Base-by-base conservation (phyloP, 371 early-diverging fungal species). In the Mucor sp. region DNA sequence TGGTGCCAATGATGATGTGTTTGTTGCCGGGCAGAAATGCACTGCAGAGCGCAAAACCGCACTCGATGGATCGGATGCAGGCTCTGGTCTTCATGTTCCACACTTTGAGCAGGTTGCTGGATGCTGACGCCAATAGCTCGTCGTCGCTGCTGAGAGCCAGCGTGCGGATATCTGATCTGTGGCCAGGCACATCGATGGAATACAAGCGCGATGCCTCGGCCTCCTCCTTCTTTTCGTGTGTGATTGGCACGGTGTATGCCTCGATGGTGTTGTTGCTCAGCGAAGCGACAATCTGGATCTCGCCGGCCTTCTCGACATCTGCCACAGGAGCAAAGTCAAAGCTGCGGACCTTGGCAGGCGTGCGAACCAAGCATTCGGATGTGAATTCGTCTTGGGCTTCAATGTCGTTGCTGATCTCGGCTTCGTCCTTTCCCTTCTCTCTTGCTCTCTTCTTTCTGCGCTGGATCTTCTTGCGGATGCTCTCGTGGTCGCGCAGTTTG, bases 11-110 rank as follows among this genome's bases (percentile, higher is more conserved):
- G 21, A 96, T 76, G 43, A 96, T 79, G 67, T 92, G 88, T 57
- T 91, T 90, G 74, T 96, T 90, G 59, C 97, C 97, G 1, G 97
- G 97, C 11, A 98, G 77, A 79, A 98, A 98, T 23, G 92, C 84
- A 68, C 89, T 86, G 77, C 94, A 95, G 14, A 95, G 77, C 1
- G 94, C 95, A 63, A 91, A 90, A 21, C 94, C 95, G 63, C 93
- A 92, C 47, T 90, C 93, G 65, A 98, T 89, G 32, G 94, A 91
- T 57, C 95, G 88, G 48, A 97, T 89, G 73, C 96, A 95, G 43
- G 89, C 69, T 23, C 87, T 77, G 0, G 95, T 94, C 66, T 85
- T 84, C 48, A 91, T 77, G 65, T 95, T 95, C 98, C 98, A 98
- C 23, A 98, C 71, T 69, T 95, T 96, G 61, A 97, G 72, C 1